phyloP scores from a whole-genome alignment of 1,284 basidiomycete genomes.

The Wolfiporia cocos region DNA sequence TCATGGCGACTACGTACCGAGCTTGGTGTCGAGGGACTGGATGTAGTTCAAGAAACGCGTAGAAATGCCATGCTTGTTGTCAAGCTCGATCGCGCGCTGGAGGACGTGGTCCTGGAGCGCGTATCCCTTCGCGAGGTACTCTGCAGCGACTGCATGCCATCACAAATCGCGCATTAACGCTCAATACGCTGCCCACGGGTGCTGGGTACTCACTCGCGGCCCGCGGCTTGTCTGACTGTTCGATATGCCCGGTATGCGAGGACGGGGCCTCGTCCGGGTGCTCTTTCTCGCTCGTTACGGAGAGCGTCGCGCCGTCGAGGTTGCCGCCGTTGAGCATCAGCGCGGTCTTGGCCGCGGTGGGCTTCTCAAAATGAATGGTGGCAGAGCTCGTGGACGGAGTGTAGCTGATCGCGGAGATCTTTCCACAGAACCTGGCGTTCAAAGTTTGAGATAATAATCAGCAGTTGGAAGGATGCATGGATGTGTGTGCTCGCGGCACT shows the following conservation, averaged over 20 bases:
- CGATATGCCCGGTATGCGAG: constrained; percentile 36
- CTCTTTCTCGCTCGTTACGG: constrained; percentile 59
- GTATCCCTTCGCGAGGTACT: constrained; percentile 88
- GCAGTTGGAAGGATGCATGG: constrained; percentile 8
- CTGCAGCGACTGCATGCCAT: constrained; percentile 65
- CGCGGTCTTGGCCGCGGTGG: constrained; percentile 74
- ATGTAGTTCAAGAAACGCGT: constrained; percentile 78
- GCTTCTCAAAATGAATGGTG: constrained; percentile 68
- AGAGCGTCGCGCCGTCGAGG: constrained; percentile 54
- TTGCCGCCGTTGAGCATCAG: constrained; percentile 74
- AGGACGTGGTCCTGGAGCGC: constrained; percentile 73
- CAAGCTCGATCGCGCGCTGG: constrained; percentile 82
- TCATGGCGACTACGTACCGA: constrained; percentile 39
- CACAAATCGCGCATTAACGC: constrained; percentile 8
- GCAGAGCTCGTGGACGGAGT: constrained; percentile 36
- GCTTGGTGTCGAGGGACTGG: constrained; percentile 57
- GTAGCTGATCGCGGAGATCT: constrained; percentile 62
- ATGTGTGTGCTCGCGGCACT: constrained; percentile 17
- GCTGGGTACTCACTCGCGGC: constrained; percentile 55
- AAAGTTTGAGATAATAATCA: too few relatives aligned
- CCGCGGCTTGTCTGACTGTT: constrained; percentile 79
- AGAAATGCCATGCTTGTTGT: constrained; percentile 85
- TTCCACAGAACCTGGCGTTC: constrained; percentile 77
- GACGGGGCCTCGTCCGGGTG: constrained; percentile 39
- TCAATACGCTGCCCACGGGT: background rate